phyloP scores from a whole-genome alignment of 2,329 filamentous ascomycete genomes.

The Sordariomycetes sp. region DNA sequence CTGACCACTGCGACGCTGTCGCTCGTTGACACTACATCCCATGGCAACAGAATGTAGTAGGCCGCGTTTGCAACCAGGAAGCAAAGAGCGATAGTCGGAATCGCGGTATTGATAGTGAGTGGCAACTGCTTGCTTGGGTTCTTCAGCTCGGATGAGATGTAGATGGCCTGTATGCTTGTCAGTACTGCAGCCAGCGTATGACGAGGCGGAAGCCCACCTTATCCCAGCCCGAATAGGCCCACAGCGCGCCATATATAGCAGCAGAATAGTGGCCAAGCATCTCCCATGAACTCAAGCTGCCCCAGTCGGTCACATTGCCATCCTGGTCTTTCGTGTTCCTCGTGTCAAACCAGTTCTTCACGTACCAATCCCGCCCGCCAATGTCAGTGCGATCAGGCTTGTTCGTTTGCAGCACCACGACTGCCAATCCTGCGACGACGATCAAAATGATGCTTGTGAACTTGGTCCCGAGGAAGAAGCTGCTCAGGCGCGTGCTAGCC shows the following conservation, averaged over 20 bases:
- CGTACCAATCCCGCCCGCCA: constrained; percentile 41
- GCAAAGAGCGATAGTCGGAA: constrained; percentile 49
- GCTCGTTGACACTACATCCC: constrained; percentile 46
- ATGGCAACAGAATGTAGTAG: constrained; percentile 55
- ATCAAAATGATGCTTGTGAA: constrained; percentile 38
- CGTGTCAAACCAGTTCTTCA: constrained; percentile 44
- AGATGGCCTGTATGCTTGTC: constrained; percentile 34
- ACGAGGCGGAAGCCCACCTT: too few species aligned
- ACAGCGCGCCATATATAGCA: constrained; percentile 52
- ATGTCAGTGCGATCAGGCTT: constrained; percentile 22
- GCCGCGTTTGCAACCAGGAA: constrained; percentile 52
- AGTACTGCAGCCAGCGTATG: too few species aligned
- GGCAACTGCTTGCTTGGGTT: constrained; percentile 45
- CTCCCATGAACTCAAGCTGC: constrained; percentile 41
- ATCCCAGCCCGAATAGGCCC: constrained; percentile 60
- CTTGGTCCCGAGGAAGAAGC: constrained; percentile 45
- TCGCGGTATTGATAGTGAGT: constrained; percentile 50
- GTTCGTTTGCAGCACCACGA: constrained; percentile 29
- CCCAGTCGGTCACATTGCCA: constrained; percentile 39
- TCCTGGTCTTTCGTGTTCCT: constrained; percentile 40
- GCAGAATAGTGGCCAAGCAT: constrained; percentile 50
- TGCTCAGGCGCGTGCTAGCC: constrained; percentile 44
- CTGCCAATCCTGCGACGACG: constrained; percentile 37
- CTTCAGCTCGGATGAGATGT: constrained; percentile 43
- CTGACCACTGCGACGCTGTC: constrained; percentile 55